Conservation (phyloP, 345 rosid genomes). For the Lumnitzera littorea region DNA sequence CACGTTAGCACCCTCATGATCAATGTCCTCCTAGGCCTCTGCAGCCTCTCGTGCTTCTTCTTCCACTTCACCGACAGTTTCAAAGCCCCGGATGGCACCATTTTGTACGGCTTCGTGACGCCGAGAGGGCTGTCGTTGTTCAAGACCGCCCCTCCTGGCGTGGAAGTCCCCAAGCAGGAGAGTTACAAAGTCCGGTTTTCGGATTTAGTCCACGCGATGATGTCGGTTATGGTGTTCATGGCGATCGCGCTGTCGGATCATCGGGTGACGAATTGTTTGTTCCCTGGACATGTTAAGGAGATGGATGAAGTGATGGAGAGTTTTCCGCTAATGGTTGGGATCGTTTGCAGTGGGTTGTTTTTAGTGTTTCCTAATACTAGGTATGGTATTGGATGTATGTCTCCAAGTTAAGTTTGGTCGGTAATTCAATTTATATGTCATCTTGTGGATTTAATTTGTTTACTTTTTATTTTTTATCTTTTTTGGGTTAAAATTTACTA, state of each 20-base stretch:
- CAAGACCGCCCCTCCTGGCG: slow-evolving; percentile 30
- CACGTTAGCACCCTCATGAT: slow-evolving; percentile 28
- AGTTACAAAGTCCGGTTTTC: slow-evolving; percentile 23
- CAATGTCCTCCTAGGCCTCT: slow-evolving; percentile 27
- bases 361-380: slow-evolving; percentile 40
- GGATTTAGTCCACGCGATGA: slow-evolving; percentile 36
- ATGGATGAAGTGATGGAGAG: slow-evolving; percentile 50
- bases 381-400: slow-evolving; percentile 33
- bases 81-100: slow-evolving; percentile 28
- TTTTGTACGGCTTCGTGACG: slow-evolving; percentile 38
- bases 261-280: slow-evolving; percentile 30
- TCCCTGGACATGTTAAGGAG: slow-evolving; percentile 34
- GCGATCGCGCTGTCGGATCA: slow-evolving; percentile 34
- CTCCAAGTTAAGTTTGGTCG: slow-evolving; percentile 8
- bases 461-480: no score
- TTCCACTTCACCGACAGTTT: slow-evolving; percentile 51
- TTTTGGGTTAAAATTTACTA: no score
- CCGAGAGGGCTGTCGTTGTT: slow-evolving; percentile 37
- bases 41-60: slow-evolving; percentile 42
- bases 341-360: slow-evolving; percentile 30
- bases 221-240: slow-evolving; percentile 39
- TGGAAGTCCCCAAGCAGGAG: slow-evolving; percentile 29
- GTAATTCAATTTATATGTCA: neutral
- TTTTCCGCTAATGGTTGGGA: slow-evolving; percentile 40
- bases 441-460: no score